A percentile compares a stretch with the other conserved stretches of the same genome.
These are phyloP conservation scores for Geotrichum aggregatum DNA, from an alignment of 1,139 yeast genomes.

Conservation along the genomic window DNA sequence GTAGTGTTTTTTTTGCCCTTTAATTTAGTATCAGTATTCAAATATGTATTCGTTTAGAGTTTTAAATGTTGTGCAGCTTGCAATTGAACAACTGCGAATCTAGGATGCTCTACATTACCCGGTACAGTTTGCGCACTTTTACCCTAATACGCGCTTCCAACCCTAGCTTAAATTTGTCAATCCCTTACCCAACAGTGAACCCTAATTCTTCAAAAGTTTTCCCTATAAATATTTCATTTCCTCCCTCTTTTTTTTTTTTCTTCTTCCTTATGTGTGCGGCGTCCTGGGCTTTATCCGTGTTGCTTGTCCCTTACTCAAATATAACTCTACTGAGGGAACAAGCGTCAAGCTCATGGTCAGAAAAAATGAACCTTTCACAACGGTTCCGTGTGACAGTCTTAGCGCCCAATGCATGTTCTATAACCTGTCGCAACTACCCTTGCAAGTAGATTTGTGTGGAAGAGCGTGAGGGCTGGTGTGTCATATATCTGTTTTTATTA, in stretches of 20 bases:
- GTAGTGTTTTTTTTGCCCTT: background rate
- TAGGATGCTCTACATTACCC: no score
- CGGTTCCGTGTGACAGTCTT: slow-evolving; percentile 46
- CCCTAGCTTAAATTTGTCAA: background rate
- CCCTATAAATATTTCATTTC: background rate
- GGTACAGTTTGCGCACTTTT: no score
- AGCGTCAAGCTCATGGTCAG: slow-evolving; percentile 71
- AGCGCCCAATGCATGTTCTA: slow-evolving; percentile 49
- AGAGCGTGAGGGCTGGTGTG: slow-evolving; percentile 57
- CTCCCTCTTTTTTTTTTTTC: slow-evolving; percentile 3
- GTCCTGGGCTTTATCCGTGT: slow-evolving; percentile 67
- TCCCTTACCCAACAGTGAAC: background rate
- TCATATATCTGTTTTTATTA: slow-evolving; percentile 43
- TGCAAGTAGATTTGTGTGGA: slow-evolving; percentile 39
- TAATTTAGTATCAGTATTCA: background rate
- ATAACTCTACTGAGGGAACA: slow-evolving; percentile 39
- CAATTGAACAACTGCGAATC: background rate
- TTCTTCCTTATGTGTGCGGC: slow-evolving; percentile 53
- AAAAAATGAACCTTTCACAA: slow-evolving; percentile 41
- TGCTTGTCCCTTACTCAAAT: slow-evolving; percentile 47
- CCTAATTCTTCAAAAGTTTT: background rate
- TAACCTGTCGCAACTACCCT: slow-evolving; percentile 35
- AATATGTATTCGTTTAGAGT: no score
- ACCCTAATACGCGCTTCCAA: no score
- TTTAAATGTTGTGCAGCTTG: background rate